Evolutionary conservation across 306 rosid genomes (phyloP), one percentile per base, ranked within the genome.

Genomic region (Malus sylvestris): DNA sequence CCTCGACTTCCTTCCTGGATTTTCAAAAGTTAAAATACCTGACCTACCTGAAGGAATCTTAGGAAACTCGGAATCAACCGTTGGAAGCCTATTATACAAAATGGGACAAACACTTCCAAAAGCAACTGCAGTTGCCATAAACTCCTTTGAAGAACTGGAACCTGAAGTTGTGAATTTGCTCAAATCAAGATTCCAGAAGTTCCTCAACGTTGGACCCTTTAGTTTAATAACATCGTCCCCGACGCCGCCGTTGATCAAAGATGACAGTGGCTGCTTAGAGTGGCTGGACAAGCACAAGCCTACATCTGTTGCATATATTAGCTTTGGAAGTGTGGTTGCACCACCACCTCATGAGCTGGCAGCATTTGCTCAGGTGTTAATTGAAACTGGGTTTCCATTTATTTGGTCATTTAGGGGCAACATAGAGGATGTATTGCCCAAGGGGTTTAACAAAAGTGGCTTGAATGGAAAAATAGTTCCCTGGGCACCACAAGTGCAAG

Each of bases 201-300:
- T 87, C 6, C 81, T 94, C 6, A 78, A 89, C 16, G 63, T 94
- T 22, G 97, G 97, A 74, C 96, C 97, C 20, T 80, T 92, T 72
- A 78, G 22, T n/a, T 68, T 88, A 22, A 62, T 13, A 61, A 9
- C 66, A 14, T 1, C 88, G 40, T 60, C 79, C 0, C 85, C 81
- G 5, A 79, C 84, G 19, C 84, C 80, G 20, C 59, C 68, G 6
- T 12, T 42, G 15, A 5, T 30, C n/a, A 25, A 77, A 0, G 92
- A 90, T 29, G 84, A 78, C 0, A 62, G 78, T 0, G 86, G 80
- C 0, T 90, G 92, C 61, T 16, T 92, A 71, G 49, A 83, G 22
- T 92, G 97, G 97, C 59, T 92, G 58, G 72, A 79, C 79, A 32
- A 68, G 60, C 90, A 86, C 0, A 20, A 81, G 10, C 63, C 80